phyloP scores from a whole-genome alignment of 345 rosid species.

The Garcia nutans region DNA sequence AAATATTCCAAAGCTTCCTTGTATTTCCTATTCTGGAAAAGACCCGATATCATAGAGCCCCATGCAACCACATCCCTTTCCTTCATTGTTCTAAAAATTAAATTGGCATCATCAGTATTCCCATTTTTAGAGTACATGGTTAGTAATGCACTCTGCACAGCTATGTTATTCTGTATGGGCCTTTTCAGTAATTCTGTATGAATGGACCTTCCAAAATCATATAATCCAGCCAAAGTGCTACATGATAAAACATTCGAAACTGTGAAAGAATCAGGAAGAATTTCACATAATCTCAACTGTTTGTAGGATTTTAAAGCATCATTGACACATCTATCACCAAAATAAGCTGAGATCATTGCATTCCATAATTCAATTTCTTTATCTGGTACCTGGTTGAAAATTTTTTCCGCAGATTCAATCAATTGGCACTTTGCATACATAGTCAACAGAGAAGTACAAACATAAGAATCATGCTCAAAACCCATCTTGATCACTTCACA shows the following conservation, averaged over 20 bases:
- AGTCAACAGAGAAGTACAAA: conserved; percentile 57
- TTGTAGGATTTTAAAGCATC: conserved; percentile 46
- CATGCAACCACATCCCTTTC: conserved; percentile 64
- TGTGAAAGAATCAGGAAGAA: conserved; percentile 55
- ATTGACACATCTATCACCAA: conserved; percentile 34
- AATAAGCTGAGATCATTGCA: conserved; percentile 70
- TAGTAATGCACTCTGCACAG: conserved; percentile 52
- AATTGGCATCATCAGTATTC: conserved; percentile 42
- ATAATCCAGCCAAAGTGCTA: conserved; percentile 42
- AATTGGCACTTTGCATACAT: conserved; percentile 67
- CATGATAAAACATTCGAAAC: conserved; percentile 54
- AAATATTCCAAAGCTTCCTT: conserved; percentile 52
- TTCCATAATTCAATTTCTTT: conserved; percentile 67
- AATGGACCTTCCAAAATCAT: conserved; percentile 57
- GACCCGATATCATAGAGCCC: conserved; percentile 74
- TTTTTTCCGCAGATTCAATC: conserved; percentile 48
- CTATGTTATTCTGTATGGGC: conserved; percentile 38
- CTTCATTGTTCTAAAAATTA: conserved; percentile 44
- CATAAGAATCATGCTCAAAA: conserved; percentile 50
- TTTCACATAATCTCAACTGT: conserved; percentile 42
- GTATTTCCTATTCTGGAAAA: conserved; percentile 55
- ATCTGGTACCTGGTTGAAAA: conserved; percentile 43
- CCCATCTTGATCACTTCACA: conserved; percentile 67
- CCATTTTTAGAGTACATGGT: conserved; percentile 60
- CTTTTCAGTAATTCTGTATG: conserved; percentile 60